A percentile compares a stretch with the other conserved stretches of the same genome.
Evolutionary conservation across 176 grass and related monocot genomes (phyloP).

Genomic region (Eleusine indica): DNA sequence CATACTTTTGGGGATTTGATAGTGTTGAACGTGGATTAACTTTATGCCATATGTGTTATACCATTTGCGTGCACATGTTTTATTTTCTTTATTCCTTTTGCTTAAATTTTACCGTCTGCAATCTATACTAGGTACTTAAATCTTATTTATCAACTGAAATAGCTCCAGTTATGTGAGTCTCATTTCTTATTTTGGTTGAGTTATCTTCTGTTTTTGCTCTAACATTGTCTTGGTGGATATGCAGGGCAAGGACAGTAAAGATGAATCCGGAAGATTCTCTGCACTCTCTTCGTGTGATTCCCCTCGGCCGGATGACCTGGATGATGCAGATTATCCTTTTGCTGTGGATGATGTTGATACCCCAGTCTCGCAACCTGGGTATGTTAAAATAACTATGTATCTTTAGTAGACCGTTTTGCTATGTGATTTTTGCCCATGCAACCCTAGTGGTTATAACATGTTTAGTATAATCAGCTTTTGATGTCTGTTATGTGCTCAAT

Average conservation of each 20-base stretch:
- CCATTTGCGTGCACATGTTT: constrained; percentile 9
- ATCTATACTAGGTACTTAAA: background rate
- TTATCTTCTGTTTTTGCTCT: background rate
- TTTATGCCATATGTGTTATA: background rate
- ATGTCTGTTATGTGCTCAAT: background rate
- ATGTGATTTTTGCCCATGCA: constrained; percentile 2
- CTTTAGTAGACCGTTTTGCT: constrained; percentile 2
- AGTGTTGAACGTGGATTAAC: background rate
- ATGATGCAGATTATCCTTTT: constrained; percentile 89
- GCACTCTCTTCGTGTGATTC: constrained; percentile 77
- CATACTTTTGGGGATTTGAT: background rate
- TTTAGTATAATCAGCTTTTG: background rate
- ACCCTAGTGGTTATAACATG: background rate
- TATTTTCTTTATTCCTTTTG: background rate
- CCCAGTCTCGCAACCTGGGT: constrained; percentile 75
- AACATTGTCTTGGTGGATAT: constrained; percentile 18
- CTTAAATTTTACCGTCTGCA: background rate
- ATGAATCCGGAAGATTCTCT: constrained; percentile 97
- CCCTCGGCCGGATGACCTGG: constrained; percentile 70
- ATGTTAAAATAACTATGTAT: constrained; percentile 32
- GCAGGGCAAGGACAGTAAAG: constrained; percentile 67
- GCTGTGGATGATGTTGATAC: constrained; percentile 89
- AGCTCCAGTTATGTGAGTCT: background rate
- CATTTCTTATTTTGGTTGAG: background rate
- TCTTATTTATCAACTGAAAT: constrained; percentile 33